A percentile compares a stretch with the other conserved stretches of the same genome.
Conservation (phyloP, 371 early-diverging fungal species). For the Massospora cicadina region DNA sequence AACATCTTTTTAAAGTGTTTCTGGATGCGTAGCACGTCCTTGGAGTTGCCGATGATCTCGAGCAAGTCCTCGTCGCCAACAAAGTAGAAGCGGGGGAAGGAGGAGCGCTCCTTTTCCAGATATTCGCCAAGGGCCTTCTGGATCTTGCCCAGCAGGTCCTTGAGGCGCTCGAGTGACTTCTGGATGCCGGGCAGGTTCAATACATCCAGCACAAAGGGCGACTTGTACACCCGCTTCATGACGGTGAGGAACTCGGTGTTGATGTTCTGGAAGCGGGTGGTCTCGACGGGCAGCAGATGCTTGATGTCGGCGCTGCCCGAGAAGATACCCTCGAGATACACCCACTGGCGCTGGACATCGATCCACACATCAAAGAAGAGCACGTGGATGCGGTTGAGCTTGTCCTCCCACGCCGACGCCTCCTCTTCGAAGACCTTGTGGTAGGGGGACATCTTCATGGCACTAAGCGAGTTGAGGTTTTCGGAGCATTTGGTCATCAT, state of each 20-base stretch:
- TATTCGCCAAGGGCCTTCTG: constrained; percentile 98
- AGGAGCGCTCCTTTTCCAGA: constrained; percentile 84
- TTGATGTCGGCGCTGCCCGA: constrained; percentile 90
- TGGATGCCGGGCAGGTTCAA: constrained; percentile 83
- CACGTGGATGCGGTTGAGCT: constrained; percentile 83
- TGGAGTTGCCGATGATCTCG: constrained; percentile 96
- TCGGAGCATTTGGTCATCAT: constrained; percentile 90
- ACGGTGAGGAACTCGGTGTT: constrained; percentile 91
- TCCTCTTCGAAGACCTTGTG: constrained; percentile 97
- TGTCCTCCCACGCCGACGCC: constrained; percentile 87
- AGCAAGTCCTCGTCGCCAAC: constrained; percentile 98
- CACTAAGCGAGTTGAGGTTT: constrained; percentile 80
- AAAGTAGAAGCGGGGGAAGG: constrained; percentile 98
- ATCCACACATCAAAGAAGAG: constrained; percentile 94
- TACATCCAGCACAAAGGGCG: constrained; percentile 87
- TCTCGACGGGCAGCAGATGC: constrained; percentile 88
- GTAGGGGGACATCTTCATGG: constrained; percentile 95
- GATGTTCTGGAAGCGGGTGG: constrained; percentile 84
- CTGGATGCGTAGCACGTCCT: constrained; percentile 86
- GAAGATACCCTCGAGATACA: constrained; percentile 96
- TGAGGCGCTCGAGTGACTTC: constrained; percentile 84
- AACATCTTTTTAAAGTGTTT: constrained; percentile 99
- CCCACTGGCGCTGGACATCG: constrained; percentile 98
- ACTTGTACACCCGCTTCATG: constrained; percentile 96
- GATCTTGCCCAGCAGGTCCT: constrained; percentile 82